Evolutionary conservation across 2,329 filamentous ascomycete genomes (phyloP), one percentile per base, ranked within the genome.

Genomic region (Karstenula rhodostoma): DNA sequence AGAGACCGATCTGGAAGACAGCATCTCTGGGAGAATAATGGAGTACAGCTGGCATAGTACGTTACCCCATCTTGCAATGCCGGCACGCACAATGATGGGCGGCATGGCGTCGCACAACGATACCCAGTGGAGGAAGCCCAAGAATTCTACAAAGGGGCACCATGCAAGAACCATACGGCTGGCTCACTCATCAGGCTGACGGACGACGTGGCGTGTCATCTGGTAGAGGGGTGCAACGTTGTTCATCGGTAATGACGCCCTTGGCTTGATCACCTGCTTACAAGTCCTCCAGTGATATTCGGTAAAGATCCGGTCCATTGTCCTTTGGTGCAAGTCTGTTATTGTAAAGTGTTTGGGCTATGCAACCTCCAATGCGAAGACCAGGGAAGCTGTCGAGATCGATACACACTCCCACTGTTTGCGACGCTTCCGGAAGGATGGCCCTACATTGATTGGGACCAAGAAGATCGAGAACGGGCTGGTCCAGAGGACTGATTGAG

Each of bases 321-420:
- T 65, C 89, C 89, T 0, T 78, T 80, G 19, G 86, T 86, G 1
- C 76, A 80, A 48, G 83, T 86, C 9, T 91, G 89, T 71, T 90
- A 90, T 73, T 91, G 89, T 76, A 85, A 88, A 43, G 82, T 87
- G 17, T 91, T 88, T 67, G 88, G 88, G 0, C 67, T 89, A 27
- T 91, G 89, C 73, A 66, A 82, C 57, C 65, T 86, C 17, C 66
- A 77, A 0, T 81, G 79, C 49, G 65, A 68, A 13, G 73, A 78
- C 1, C 70, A 78, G 19, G 77, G 80, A 23, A 80, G 79, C 27
- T 90, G 89, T 68, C 77, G 82, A 4, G 82, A 82, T 2, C 83
- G 86, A 58, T 91, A 90, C 70, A 78, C 77, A 2, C 79, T 90
- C 7, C 88, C 89, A 2, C 83, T 81, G 0, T 89, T 77, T 63